A percentile compares a stretch with the other conserved stretches of the same genome.
Evolutionary conservation across 805 yeast species (phyloP).

Genomic region (Candida piceae): DNA sequence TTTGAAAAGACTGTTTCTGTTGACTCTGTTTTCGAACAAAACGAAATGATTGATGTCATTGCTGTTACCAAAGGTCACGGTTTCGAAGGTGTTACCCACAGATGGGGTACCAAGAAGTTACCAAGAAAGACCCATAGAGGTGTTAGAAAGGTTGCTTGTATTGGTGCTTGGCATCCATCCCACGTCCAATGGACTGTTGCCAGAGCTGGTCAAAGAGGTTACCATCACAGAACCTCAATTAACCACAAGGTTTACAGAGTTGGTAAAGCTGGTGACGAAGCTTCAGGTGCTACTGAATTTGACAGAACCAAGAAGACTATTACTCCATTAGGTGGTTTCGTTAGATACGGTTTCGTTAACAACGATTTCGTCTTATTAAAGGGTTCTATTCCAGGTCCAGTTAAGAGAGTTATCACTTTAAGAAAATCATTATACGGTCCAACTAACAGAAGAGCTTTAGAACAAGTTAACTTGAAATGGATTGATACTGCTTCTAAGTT

Average conservation of each 20-base stretch:
- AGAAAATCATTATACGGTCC: constrained; percentile 98
- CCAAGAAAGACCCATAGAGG: constrained; percentile 99
- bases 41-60: constrained; percentile 96
- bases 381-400: constrained; percentile 99
- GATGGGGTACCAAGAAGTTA: constrained; percentile 99
- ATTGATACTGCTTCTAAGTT: constrained; percentile 99
- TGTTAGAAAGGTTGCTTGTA: constrained; percentile 99
- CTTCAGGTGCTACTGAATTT: constrained; percentile 92
- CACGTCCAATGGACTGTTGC: constrained; percentile 99
- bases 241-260: constrained; percentile 99
- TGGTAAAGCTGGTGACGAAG: constrained; percentile 93
- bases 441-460: constrained; percentile 96
- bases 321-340: constrained; percentile 99
- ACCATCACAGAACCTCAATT: constrained; percentile 99
- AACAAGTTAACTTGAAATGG: constrained; percentile 97
- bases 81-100: constrained; percentile 99
- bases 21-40: constrained; percentile 95
- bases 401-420: constrained; percentile 98
- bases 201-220: constrained; percentile 99
- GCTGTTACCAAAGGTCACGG: constrained; percentile 99
- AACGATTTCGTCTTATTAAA: constrained; percentile 96
- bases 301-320: constrained; percentile 99
- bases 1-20: constrained; percentile 98
- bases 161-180: constrained; percentile 99
- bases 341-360: constrained; percentile 96